phyloP scores from a whole-genome alignment of 2,329 filamentous ascomycete species.

The Seiridium unicorne region DNA sequence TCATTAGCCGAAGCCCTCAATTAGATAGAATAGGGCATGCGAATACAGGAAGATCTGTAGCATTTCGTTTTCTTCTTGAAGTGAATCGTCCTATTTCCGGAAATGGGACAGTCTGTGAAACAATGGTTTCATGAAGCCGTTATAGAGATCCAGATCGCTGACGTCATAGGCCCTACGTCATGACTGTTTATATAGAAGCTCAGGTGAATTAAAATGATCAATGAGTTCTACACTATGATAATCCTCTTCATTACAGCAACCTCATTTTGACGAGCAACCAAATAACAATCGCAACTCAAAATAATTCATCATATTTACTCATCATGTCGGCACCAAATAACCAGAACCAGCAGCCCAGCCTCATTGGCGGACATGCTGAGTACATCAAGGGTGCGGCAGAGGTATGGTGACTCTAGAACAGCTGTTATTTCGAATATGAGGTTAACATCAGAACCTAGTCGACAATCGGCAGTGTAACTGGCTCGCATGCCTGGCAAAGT shows the following conservation, averaged over 20 bases:
- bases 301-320: constrained; percentile 20
- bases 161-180: constrained; percentile 1
- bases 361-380: constrained; percentile 63
- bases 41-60: no score
- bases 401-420: constrained; percentile 34
- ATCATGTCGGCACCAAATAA: constrained; percentile 30
- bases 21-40: no score
- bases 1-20: no score
- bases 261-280: no score
- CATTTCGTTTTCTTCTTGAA: no score
- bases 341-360: constrained; percentile 49
- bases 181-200: background rate
- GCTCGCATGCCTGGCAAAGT: constrained; percentile 60
- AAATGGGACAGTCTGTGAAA: no score
- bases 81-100: no score
- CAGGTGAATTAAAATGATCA: background rate
- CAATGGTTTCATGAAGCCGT: no score
- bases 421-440: background rate
- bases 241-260: no score
- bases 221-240: no score
- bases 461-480: constrained; percentile 59
- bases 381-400: constrained; percentile 69
- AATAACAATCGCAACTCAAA: background rate
- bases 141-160: background rate
- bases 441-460: constrained; percentile 35